Percentiles rank a stretch among this genome's conserved stretches.
Conservation (phyloP, 2,329 filamentous ascomycete species). For the Cladosporium colombiae region DNA sequence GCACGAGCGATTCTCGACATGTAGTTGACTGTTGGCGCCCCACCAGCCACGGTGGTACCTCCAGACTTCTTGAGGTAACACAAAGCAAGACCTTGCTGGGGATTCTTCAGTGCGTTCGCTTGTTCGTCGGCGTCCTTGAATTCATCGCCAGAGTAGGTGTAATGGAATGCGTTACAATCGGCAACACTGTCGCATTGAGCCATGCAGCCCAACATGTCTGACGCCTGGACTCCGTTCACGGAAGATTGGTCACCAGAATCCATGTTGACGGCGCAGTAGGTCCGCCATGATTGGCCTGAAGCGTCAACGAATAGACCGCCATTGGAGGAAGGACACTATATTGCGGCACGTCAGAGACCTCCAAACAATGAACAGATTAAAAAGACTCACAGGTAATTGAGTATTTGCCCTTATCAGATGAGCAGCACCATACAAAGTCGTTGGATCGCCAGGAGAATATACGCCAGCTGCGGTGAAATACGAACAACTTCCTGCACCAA, state of each 20-base stretch:
- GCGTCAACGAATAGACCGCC: neutral
- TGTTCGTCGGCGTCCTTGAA: neutral
- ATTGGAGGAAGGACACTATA: neutral
- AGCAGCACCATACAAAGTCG: neutral
- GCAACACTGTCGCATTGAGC: neutral
- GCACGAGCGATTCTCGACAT: neutral
- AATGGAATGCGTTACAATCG: neutral
- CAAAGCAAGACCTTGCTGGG: neutral
- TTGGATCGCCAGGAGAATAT: neutral
- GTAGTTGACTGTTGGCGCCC: neutral
- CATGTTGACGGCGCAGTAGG: slow-evolving; percentile 1
- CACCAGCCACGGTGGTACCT: neutral
- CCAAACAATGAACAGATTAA: too few species aligned
- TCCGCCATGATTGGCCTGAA: neutral
- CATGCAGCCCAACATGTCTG: neutral
- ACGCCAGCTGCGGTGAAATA: neutral
- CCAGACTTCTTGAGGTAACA: neutral
- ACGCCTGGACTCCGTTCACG: neutral
- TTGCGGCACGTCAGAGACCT: neutral
- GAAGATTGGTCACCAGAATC: neutral
- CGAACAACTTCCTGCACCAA: neutral
- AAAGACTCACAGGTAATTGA: neutral
- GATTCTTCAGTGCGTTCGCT: neutral
- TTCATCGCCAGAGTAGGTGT: neutral
- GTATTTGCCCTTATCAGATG: neutral